Percentiles rank a stretch among this genome's conserved stretches.
Evolutionary conservation across 2,329 filamentous ascomycete genomes (phyloP).

Genomic region (Alternaria sp.): DNA sequence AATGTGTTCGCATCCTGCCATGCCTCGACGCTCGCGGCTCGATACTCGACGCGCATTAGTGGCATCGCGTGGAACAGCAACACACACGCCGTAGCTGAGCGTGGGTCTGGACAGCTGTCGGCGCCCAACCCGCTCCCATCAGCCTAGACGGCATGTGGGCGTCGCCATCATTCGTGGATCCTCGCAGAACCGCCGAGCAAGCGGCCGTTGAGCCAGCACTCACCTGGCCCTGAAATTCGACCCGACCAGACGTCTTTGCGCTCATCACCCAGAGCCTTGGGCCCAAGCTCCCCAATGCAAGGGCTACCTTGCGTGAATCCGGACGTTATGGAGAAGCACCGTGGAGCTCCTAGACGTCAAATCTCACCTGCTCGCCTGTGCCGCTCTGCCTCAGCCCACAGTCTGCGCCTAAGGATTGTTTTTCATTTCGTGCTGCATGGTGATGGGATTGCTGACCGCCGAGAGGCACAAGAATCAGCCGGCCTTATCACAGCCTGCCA

Average conservation of each 20-base stretch:
- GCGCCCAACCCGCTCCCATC: constrained; percentile 13
- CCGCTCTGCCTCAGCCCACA: constrained; percentile 4
- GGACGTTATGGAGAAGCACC: not conserved
- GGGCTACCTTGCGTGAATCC: constrained; percentile 12
- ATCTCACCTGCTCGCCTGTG: not conserved
- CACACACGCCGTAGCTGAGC: constrained; percentile 2
- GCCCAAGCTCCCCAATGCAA: constrained; percentile 17
- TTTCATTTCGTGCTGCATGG: constrained; percentile 27
- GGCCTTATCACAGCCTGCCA: constrained; percentile 36
- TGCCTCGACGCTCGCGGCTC: not conserved
- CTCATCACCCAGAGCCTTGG: constrained; percentile 20
- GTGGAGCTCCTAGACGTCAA: not conserved
- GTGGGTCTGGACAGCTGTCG: constrained; percentile 13
- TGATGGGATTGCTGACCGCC: constrained; percentile 38
- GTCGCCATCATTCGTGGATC: constrained; percentile 7
- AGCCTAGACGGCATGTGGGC: constrained; percentile 2
- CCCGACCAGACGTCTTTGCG: constrained; percentile 15
- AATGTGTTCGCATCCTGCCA: constrained; percentile 12
- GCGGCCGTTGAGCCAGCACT: constrained; percentile 12
- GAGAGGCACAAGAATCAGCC: constrained; percentile 26
- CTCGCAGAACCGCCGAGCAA: constrained; percentile 9
- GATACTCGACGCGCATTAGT: not conserved
- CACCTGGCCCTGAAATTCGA: constrained; percentile 7
- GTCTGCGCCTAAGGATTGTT: not conserved
- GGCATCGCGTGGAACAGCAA: constrained; percentile 11